Evolutionary conservation across 2,329 filamentous ascomycete species (phyloP).

Genomic region (Dichotomopilus funicola): DNA sequence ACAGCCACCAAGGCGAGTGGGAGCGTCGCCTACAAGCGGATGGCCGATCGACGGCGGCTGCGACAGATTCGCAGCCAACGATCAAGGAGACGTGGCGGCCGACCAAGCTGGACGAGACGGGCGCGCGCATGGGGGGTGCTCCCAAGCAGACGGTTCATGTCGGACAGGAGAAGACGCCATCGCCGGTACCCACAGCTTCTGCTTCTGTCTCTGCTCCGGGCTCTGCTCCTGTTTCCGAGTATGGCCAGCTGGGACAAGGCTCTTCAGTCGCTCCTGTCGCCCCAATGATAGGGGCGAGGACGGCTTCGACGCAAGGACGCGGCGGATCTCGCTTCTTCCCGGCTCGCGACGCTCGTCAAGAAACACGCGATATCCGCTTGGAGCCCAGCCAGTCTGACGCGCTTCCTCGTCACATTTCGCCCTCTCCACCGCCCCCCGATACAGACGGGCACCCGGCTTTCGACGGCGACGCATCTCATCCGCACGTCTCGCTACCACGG

Average conservation of each 20-base stretch:
- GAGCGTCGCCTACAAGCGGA: conserved; percentile 40
- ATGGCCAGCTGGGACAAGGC: conserved; percentile 15
- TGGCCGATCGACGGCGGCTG: conserved; percentile 33
- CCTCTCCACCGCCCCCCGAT: conserved; percentile 66
- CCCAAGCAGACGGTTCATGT: conserved; percentile 26
- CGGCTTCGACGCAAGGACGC: conserved; percentile 36
- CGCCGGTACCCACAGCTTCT: conserved; percentile 11
- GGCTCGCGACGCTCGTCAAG: conserved; percentile 34
- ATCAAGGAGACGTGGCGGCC: conserved; percentile 52
- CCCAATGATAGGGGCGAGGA: conserved; percentile 16
- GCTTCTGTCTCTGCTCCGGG: conserved; percentile 9
- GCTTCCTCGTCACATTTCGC: conserved; percentile 42
- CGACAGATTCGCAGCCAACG: conserved; percentile 36
- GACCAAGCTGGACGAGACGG: conserved; percentile 31
- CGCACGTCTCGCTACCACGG: conserved; percentile 63
- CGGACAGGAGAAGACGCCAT: conserved; percentile 22
- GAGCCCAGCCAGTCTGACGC: conserved; percentile 29
- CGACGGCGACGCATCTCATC: conserved; percentile 57
- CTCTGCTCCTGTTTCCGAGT: conserved; percentile 11
- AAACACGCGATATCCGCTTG: conserved; percentile 25
- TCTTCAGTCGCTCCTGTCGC: conserved; percentile 9
- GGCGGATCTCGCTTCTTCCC: conserved; percentile 56
- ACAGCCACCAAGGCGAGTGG: conserved; percentile 35
- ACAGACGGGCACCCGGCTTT: conserved; percentile 66
- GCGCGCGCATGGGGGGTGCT: conserved; percentile 30